Evolutionary conservation across 2,329 filamentous ascomycete genomes (phyloP).

Genomic region (Pseudogymnoascus sp.): DNA sequence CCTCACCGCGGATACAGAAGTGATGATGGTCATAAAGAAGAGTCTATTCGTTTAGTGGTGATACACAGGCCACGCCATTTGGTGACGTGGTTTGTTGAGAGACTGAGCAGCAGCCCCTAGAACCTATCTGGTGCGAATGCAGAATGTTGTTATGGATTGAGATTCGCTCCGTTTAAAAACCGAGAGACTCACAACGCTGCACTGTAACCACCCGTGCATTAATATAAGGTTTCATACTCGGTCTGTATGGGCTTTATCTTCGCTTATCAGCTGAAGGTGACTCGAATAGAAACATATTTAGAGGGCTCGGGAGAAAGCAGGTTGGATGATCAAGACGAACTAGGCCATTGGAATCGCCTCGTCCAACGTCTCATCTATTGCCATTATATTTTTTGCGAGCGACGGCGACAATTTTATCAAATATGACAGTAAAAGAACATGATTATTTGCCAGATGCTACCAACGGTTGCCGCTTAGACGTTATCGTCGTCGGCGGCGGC

Average conservation of each 20-base stretch:
- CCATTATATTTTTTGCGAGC: background rate
- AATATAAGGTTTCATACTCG: background rate
- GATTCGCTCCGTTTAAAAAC: background rate
- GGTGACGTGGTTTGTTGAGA: background rate
- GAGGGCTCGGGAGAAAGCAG: background rate
- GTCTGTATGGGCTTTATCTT: background rate
- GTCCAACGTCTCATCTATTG: background rate
- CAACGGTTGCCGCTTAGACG: background rate
- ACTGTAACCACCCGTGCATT: background rate
- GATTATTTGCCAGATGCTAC: background rate
- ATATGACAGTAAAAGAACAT: background rate
- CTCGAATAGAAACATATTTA: background rate
- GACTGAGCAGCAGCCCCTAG: background rate
- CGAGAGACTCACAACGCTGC: background rate
- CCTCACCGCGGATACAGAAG: background rate
- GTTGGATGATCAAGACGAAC: background rate
- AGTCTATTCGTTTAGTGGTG: background rate
- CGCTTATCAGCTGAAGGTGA: background rate
- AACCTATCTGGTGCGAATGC: background rate
- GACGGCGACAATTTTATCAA: background rate
- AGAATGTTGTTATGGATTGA: background rate
- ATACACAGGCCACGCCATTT: background rate
- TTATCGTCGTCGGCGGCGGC: conserved; percentile 47
- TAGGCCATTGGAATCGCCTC: background rate
- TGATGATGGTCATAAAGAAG: background rate